Conservation (phyloP, 129 eudicot species). For the Lactuca sativa region DNA sequence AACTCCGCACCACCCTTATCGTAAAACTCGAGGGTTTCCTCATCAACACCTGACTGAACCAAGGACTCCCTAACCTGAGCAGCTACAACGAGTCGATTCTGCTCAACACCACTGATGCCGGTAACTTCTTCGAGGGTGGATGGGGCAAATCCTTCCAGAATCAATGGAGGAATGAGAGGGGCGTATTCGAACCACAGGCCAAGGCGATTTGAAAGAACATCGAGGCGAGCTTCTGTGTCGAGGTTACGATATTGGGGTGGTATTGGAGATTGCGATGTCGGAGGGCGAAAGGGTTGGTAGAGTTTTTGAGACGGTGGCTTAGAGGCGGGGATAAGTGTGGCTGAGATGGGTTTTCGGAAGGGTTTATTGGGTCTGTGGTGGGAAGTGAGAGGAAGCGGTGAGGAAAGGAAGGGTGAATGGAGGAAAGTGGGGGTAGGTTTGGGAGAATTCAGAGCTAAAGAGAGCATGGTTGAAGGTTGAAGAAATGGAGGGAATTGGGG, state of each 20-base stretch:
- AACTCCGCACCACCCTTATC: constrained; percentile 54
- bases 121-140: constrained; percentile 67
- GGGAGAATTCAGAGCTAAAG: constrained; percentile 42
- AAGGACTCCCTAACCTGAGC: constrained; percentile 67
- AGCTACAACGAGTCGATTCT: constrained; percentile 65
- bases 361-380: constrained; percentile 23
- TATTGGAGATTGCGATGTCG: constrained; percentile 71
- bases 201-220: constrained; percentile 65
- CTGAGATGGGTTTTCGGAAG: constrained; percentile 39
- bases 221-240: constrained; percentile 53
- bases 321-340: constrained; percentile 40
- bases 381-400: constrained; percentile 22
- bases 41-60: constrained; percentile 37
- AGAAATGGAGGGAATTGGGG: constrained; percentile 20
- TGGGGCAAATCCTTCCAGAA: constrained; percentile 56
- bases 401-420: constrained; percentile 29
- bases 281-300: constrained; percentile 86
- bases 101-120: constrained; percentile 66
- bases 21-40: constrained; percentile 41
- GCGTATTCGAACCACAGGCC: constrained; percentile 84
- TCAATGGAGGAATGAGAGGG: constrained; percentile 57
- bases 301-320: constrained; percentile 32
- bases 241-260: constrained; percentile 58
- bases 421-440: constrained; percentile 28
- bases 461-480: constrained; percentile 40